Evolutionary conservation across 768 basidiomycete genomes (phyloP).

Genomic region (Coprinellus aureogranulatus): DNA sequence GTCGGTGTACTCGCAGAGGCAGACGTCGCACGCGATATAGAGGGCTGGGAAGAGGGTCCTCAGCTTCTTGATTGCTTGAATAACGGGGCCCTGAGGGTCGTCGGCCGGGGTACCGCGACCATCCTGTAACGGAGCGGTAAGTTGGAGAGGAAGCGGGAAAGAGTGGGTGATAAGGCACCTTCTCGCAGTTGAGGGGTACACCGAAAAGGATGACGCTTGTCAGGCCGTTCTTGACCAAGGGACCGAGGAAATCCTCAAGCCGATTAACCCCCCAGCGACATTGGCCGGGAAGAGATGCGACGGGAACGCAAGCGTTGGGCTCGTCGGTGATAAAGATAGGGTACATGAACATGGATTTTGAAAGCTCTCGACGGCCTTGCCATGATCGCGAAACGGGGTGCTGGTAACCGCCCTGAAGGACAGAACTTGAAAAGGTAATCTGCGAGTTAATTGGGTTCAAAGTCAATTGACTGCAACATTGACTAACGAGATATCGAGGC

Average conservation of each 20-base stretch:
- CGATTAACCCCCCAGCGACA: constrained; percentile 93
- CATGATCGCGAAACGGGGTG: constrained; percentile 87
- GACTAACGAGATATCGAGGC: constrained; percentile 22
- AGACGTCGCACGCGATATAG: constrained; percentile 93
- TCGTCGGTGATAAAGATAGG: constrained; percentile 98
- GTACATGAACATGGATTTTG: constrained; percentile 97
- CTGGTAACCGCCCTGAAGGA: constrained; percentile 90
- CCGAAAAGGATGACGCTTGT: constrained; percentile 93
- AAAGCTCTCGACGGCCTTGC: constrained; percentile 77
- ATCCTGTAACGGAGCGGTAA: constrained; percentile 52
- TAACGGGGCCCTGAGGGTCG: constrained; percentile 87
- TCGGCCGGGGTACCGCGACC: constrained; percentile 83
- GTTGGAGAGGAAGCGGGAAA: neutral
- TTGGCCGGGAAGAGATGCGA: constrained; percentile 80
- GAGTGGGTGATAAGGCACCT: constrained; percentile 45
- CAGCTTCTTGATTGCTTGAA: constrained; percentile 82
- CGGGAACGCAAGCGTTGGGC: constrained; percentile 76
- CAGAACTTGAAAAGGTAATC: constrained; percentile 43
- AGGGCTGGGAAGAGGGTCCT: constrained; percentile 75
- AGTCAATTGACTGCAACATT: neutral
- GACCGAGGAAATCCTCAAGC: constrained; percentile 81
- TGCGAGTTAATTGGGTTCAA: neutral
- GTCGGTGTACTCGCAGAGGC: constrained; percentile 99
- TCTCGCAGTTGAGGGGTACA: constrained; percentile 76
- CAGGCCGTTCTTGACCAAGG: constrained; percentile 87